Percentiles rank a stretch among this genome's conserved stretches.
phyloP scores from a whole-genome alignment of 1,284 basidiomycete species.

The Peniophora sp. region DNA sequence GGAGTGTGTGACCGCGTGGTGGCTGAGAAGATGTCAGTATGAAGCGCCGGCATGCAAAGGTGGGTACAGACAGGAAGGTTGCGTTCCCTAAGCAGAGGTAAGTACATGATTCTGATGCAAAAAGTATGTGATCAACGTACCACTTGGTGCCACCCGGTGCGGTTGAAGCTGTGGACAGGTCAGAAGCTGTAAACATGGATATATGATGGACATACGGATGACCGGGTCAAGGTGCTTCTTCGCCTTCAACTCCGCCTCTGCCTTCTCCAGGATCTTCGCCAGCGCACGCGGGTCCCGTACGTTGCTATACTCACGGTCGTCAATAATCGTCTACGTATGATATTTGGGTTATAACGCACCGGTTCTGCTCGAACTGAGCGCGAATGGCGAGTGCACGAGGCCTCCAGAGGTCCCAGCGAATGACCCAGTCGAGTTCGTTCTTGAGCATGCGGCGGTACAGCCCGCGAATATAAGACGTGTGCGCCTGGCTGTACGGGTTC shows the following conservation, averaged over 20 bases:
- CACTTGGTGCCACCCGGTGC: constrained; percentile 87
- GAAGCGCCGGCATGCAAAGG: too few species aligned
- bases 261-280: constrained; percentile 72
- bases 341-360: constrained; percentile 54
- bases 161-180: constrained; percentile 45
- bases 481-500: constrained; percentile 65
- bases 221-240: constrained; percentile 87
- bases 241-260: constrained; percentile 68
- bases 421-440: constrained; percentile 85
- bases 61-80: constrained; percentile 54
- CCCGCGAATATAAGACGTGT: constrained; percentile 84
- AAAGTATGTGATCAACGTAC: constrained; percentile 36
- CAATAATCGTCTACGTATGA: not conserved
- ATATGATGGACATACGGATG: constrained; percentile 53
- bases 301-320: constrained; percentile 41
- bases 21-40: too few species aligned
- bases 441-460: constrained; percentile 83
- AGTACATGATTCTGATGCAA: not conserved
- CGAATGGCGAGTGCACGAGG: constrained; percentile 77
- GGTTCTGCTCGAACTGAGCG: constrained; percentile 88
- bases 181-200: constrained; percentile 12
- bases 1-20: too few species aligned
- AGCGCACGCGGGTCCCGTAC: constrained; percentile 84
- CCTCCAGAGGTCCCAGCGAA: constrained; percentile 82
- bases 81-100: constrained; percentile 47